Percentiles rank a stretch among this genome's conserved stretches.
Evolutionary conservation across 192 early-diverging fungal genomes (phyloP).

Genomic region (Backusella australiensis): DNA sequence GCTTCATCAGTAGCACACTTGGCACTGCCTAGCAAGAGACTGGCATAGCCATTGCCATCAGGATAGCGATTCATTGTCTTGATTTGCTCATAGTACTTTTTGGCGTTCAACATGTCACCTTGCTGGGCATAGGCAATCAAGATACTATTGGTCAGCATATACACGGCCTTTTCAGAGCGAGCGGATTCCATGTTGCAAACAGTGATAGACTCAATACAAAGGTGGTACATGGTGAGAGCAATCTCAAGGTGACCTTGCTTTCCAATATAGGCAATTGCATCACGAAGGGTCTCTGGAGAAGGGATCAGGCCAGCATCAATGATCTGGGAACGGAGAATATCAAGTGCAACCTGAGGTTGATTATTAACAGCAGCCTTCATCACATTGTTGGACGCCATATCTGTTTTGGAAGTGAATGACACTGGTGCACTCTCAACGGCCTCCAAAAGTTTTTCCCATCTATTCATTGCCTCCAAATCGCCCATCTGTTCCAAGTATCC

Average conservation of each 20-base stretch:
- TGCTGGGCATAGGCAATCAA: slow-evolving; percentile 48
- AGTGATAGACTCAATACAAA: slow-evolving; percentile 6
- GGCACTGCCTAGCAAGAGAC: slow-evolving; percentile 46
- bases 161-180: slow-evolving; percentile 33
- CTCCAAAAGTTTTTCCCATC: background rate
- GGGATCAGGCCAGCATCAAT: slow-evolving; percentile 13
- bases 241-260: slow-evolving; percentile 30
- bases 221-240: slow-evolving; percentile 20
- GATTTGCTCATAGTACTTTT: slow-evolving; percentile 53
- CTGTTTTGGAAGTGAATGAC: background rate
- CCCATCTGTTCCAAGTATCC: background rate
- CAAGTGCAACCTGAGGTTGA: slow-evolving; percentile 2
- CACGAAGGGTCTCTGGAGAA: slow-evolving; percentile 27
- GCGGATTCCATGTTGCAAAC: background rate
- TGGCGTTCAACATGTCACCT: slow-evolving; percentile 48
- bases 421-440: background rate
- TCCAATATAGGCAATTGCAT: slow-evolving; percentile 33
- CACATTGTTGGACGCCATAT: slow-evolving; percentile 2
- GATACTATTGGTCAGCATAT: slow-evolving; percentile 42
- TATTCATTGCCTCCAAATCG: background rate
- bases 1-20: slow-evolving; percentile 52
- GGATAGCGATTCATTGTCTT: slow-evolving; percentile 40
- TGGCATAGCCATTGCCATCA: slow-evolving; percentile 53
- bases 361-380: slow-evolving; percentile 26
- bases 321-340: slow-evolving; percentile 19